Conservation (phyloP, 2,329 filamentous ascomycete species). For the Achaetomium macrosporum region DNA sequence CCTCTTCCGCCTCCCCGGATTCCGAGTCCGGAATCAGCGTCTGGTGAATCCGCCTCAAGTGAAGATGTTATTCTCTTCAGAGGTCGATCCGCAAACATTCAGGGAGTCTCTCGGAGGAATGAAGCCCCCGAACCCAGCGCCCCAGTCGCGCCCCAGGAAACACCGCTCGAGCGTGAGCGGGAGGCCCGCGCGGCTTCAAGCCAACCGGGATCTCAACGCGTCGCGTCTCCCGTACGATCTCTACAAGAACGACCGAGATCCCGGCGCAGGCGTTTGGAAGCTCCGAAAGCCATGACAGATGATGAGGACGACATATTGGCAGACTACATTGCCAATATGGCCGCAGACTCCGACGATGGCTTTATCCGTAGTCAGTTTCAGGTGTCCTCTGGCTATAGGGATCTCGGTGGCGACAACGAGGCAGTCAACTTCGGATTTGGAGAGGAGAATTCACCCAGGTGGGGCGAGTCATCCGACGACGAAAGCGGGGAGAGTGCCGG, state of each 20-base stretch:
- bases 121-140: not conserved
- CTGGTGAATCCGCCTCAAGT: slow-evolving; percentile 47
- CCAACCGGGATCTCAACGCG: not conserved
- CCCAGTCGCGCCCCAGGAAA: not conserved
- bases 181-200: not conserved
- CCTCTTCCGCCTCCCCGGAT: slow-evolving; percentile 13
- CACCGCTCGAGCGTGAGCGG: not conserved
- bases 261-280: not conserved
- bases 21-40: slow-evolving; percentile 20
- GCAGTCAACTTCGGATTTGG: slow-evolving; percentile 30
- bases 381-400: slow-evolving; percentile 30
- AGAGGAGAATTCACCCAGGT: slow-evolving; percentile 35
- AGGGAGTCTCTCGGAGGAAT: not conserved
- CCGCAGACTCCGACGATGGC: slow-evolving; percentile 36
- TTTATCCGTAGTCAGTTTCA: slow-evolving; percentile 19
- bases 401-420: slow-evolving; percentile 40
- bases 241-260: slow-evolving; percentile 2
- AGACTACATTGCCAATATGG: slow-evolving; percentile 67
- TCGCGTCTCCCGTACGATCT: not conserved
- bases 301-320: slow-evolving; percentile 51
- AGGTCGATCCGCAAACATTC: slow-evolving; percentile 24
- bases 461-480: slow-evolving; percentile 32
- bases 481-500: not conserved
- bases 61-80: slow-evolving; percentile 69
- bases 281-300: slow-evolving; percentile 5